Evolutionary conservation across 371 early-diverging fungal species (phyloP).

Genomic region (Mortierella sp.): DNA sequence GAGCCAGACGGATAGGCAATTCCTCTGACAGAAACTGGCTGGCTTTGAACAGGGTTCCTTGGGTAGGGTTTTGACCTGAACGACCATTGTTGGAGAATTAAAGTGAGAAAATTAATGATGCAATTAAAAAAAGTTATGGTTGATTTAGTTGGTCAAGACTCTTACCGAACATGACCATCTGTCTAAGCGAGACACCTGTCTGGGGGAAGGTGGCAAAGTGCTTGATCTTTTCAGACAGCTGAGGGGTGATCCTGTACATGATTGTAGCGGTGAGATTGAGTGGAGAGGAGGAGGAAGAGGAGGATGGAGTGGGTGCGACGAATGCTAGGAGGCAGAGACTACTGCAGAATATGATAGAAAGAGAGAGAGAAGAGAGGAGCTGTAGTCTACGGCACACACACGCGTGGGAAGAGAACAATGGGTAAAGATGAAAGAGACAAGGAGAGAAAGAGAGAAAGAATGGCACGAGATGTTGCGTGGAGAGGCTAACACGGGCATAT

Average conservation of each 20-base stretch:
- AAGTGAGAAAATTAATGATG: conserved; percentile 2
- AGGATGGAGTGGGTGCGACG: background rate
- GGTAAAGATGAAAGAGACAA: background rate
- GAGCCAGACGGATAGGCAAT: conserved; percentile 95
- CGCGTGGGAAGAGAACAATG: background rate
- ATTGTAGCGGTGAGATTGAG: background rate
- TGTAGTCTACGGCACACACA: too few relatives aligned
- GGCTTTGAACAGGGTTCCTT: conserved; percentile 87
- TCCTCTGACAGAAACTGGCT: conserved; percentile 95
- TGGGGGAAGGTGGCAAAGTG: conserved; percentile 87
- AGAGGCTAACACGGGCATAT: too few relatives aligned
- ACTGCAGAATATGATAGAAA: background rate
- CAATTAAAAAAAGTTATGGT: background rate
- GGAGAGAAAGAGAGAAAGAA: too few relatives aligned
- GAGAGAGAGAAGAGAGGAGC: background rate
- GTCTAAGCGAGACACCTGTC: conserved; percentile 91
- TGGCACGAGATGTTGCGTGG: too few relatives aligned
- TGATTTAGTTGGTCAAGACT: background rate
- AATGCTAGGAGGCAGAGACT: background rate
- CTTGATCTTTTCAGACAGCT: conserved; percentile 77
- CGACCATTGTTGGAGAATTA: background rate
- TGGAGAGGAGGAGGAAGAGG: background rate
- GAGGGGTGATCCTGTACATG: conserved; percentile 71
- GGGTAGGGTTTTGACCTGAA: conserved; percentile 86
- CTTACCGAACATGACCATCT: conserved; percentile 95